Conservation (phyloP, 2,329 filamentous ascomycete genomes). For the Xylariaceae sp. region DNA sequence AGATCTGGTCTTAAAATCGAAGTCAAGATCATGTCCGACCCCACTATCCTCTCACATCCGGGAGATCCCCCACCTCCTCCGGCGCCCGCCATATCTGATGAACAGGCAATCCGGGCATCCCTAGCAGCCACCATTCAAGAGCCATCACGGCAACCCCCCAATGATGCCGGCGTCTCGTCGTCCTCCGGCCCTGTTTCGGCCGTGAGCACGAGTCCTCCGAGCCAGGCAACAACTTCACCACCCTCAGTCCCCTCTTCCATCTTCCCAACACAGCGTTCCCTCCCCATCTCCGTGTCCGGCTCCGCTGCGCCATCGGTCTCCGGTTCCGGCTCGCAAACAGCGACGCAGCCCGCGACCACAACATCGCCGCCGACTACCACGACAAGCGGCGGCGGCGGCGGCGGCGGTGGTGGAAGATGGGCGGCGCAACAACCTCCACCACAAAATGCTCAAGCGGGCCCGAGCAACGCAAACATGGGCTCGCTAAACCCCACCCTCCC, state of each 20-base stretch:
- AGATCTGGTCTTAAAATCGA: no score
- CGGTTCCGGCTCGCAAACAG: slow-evolving; percentile 8
- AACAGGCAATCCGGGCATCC: no score
- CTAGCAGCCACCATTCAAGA: no score
- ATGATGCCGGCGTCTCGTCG: no score
- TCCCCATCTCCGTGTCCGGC: slow-evolving; percentile 9
- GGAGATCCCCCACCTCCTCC: slow-evolving; percentile 8
- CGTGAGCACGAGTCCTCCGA: neutral
- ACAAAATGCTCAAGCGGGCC: slow-evolving; percentile 2
- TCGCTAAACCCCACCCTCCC: slow-evolving; percentile 35
- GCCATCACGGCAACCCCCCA: no score
- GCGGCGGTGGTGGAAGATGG: no score
- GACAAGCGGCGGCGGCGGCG: slow-evolving; percentile 5
- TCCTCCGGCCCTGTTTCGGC: neutral
- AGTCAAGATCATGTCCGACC: slow-evolving; percentile 10
- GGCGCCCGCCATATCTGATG: slow-evolving; percentile 7
- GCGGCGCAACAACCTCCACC: no score
- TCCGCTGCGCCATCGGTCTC: slow-evolving; percentile 11
- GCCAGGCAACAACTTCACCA: slow-evolving; percentile 8
- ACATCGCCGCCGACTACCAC: slow-evolving; percentile 17
- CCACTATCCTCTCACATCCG: slow-evolving; percentile 7
- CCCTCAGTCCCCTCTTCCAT: slow-evolving; percentile 4
- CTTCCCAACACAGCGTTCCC: slow-evolving; percentile 11
- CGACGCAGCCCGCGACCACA: slow-evolving; percentile 5
- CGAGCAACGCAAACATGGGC: slow-evolving; percentile 9